Evolutionary conservation across 257 asterid genomes (phyloP).

Genomic region (Nicotiana noctiflora): DNA sequence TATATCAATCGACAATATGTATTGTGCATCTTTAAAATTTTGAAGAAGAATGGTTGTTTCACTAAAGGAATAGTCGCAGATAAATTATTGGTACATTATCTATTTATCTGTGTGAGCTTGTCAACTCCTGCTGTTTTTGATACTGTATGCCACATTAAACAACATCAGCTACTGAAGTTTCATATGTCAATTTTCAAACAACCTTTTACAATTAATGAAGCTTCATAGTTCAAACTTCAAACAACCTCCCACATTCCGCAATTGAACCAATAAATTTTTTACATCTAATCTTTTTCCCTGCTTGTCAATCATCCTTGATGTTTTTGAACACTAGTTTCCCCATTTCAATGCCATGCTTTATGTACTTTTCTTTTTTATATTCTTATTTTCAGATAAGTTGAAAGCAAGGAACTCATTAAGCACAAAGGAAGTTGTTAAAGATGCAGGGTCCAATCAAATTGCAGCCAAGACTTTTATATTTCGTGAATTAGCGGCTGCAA

Average conservation of each 20-base stretch:
- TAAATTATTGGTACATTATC: neutral
- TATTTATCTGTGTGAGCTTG: neutral
- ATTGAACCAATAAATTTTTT: neutral
- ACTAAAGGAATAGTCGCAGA: neutral
- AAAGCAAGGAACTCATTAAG: slow-evolving; percentile 16
- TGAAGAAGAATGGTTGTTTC: neutral
- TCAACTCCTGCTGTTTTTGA: neutral
- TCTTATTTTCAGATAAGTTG: slow-evolving; percentile 31
- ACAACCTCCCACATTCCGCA: neutral
- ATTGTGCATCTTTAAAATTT: neutral
- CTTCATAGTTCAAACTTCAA: neutral
- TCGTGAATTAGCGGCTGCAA: slow-evolving; percentile 77
- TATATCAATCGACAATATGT: neutral
- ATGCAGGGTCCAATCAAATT: slow-evolving; percentile 50
- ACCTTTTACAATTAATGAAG: neutral
- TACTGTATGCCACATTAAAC: neutral
- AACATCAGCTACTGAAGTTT: neutral
- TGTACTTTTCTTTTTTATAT: neutral
- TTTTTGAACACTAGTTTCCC: neutral
- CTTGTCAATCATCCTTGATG: neutral
- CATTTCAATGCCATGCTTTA: neutral
- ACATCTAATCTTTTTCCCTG: neutral
- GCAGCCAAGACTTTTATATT: slow-evolving; percentile 78
- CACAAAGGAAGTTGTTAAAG: slow-evolving; percentile 34
- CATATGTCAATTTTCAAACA: neutral